phyloP scores from a whole-genome alignment of 106 monocot species.

The Vanilla planifolia region DNA sequence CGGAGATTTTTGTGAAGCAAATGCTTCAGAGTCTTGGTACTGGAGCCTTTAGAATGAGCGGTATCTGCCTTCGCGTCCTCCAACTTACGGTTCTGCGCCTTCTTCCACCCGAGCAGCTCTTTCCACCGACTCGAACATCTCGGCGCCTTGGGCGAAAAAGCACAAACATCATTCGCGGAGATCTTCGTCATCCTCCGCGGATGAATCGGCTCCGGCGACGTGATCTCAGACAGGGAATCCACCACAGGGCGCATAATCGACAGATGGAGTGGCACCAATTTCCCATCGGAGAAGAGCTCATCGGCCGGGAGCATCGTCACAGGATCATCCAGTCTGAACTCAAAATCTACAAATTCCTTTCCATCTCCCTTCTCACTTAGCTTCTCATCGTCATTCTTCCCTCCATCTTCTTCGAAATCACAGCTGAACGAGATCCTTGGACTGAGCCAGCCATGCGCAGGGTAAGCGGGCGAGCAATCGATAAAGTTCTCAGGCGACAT shows the following conservation, averaged over 20 bases:
- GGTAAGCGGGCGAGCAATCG: background rate
- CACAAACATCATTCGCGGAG: slow-evolving; percentile 16
- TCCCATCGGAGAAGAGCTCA: slow-evolving; percentile 82
- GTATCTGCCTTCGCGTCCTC: background rate
- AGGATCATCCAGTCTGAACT: slow-evolving; percentile 67
- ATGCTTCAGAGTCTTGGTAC: slow-evolving; percentile 23
- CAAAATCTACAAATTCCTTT: slow-evolving; percentile 57
- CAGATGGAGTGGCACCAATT: slow-evolving; percentile 70
- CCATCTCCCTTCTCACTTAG: background rate
- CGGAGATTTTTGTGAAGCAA: slow-evolving; percentile 34
- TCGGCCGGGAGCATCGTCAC: slow-evolving; percentile 73
- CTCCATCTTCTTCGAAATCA: background rate
- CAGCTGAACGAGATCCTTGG: slow-evolving; percentile 3
- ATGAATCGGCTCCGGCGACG: background rate
- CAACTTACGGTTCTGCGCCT: slow-evolving; percentile 14
- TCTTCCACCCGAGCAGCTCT: slow-evolving; percentile 54
- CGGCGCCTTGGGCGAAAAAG: slow-evolving; percentile 71
- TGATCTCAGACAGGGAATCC: background rate
- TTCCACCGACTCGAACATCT: slow-evolving; percentile 78
- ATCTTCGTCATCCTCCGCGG: slow-evolving; percentile 8
- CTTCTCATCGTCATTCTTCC: slow-evolving; percentile 1
- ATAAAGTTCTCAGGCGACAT: background rate
- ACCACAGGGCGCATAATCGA: slow-evolving; percentile 2
- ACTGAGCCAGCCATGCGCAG: slow-evolving; percentile 10
- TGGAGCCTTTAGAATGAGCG: slow-evolving; percentile 10